A percentile compares a stretch with the other conserved stretches of the same genome.
Evolutionary conservation across 768 basidiomycete species (phyloP).

Genomic region (Russula compacta): DNA sequence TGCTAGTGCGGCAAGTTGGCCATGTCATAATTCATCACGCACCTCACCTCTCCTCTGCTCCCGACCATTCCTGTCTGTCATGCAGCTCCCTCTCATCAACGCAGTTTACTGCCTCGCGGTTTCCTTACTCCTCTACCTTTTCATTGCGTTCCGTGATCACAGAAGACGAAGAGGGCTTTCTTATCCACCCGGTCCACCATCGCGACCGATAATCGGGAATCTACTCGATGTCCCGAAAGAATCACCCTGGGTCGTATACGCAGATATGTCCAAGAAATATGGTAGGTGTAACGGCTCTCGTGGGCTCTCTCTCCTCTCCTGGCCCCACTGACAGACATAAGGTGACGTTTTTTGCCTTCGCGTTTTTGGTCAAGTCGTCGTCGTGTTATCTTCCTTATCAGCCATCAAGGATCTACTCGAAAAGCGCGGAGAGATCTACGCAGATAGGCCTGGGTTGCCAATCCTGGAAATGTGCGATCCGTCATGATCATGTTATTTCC

Average conservation of each 20-base stretch:
- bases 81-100: background rate
- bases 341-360: constrained; percentile 4
- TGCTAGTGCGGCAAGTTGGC: too few relatives aligned
- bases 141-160: background rate
- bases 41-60: background rate
- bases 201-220: constrained; percentile 2
- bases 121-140: background rate
- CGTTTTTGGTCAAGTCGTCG: background rate
- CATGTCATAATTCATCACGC: too few relatives aligned
- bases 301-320: background rate
- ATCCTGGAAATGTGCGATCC: background rate
- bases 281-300: background rate
- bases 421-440: constrained; percentile 2
- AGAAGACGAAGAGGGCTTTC: background rate
- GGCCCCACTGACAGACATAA: background rate
- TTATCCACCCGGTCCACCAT: background rate
- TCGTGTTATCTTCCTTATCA: background rate
- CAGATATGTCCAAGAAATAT: constrained; percentile 1
- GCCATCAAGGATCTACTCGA: constrained; percentile 12
- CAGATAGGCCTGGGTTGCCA: background rate
- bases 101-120: background rate
- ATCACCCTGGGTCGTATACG: background rate
- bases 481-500: background rate
- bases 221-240: constrained; percentile 1
- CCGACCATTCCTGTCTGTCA: background rate